Conservation (phyloP, 2,329 filamentous ascomycete genomes). For the Fusarium bulbicola region DNA sequence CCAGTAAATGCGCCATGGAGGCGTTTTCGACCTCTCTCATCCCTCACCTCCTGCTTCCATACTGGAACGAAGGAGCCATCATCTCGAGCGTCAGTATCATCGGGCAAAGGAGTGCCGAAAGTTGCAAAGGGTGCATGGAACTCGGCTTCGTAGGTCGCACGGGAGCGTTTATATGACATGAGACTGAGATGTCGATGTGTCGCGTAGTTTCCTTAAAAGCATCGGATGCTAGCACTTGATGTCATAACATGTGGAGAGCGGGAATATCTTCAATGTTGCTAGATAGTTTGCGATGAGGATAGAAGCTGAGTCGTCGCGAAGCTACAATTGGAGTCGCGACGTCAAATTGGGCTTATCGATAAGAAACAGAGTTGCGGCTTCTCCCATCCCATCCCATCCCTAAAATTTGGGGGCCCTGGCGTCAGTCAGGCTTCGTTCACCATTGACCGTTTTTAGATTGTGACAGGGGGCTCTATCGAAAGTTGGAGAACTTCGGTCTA, state of each 20-base stretch:
- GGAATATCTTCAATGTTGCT: background rate
- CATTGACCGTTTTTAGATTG: background rate
- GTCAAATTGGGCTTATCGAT: conserved; percentile 34
- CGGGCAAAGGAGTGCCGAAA: conserved; percentile 86
- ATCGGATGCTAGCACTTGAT: conserved; percentile 7
- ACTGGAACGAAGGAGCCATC: conserved; percentile 92
- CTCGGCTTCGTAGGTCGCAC: conserved; percentile 80
- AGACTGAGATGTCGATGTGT: conserved; percentile 18
- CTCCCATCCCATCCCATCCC: background rate
- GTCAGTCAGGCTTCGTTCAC: background rate
- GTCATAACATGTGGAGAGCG: background rate
- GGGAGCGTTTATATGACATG: conserved; percentile 85
- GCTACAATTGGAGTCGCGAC: conserved; percentile 19
- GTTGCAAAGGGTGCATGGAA: conserved; percentile 77
- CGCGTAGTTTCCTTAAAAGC: conserved; percentile 12
- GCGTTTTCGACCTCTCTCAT: conserved; percentile 89
- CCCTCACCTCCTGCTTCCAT: conserved; percentile 98
- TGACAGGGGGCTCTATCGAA: conserved; percentile 17
- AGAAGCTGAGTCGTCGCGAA: conserved; percentile 14
- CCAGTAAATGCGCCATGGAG: conserved; percentile 97
- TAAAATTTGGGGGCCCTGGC: conserved; percentile 3
- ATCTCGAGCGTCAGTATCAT: conserved; percentile 81
- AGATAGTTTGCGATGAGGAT: conserved; percentile 4
- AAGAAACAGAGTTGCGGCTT: conserved; percentile 25
- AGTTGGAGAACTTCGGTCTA: conserved; percentile 15